Base-by-base conservation (phyloP, 176 grass and related monocot species). In the Carex scoparia region DNA sequence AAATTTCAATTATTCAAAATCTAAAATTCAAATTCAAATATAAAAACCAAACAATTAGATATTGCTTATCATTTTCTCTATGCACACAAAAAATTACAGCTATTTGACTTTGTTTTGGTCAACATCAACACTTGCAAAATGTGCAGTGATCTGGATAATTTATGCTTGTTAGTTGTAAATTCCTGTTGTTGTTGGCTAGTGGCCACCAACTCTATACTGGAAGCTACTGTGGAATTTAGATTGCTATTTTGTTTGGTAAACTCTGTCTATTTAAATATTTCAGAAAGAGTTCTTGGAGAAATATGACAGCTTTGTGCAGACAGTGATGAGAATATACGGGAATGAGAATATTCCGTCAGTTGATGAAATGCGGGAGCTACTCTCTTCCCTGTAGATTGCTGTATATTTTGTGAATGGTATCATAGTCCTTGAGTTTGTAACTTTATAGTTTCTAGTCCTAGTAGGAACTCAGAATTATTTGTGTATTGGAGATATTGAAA, bases 201-300 rank as follows among this genome's bases (percentile, higher is more conserved):
- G 13, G 13, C 33, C 65, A 68, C 35, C 33, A 37, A 35, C 30
- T 68, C 16, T 71, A 42, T 70, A 15, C 5, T 0, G 42, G 68
- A 15, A 31, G 61, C 27, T 31, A 12, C 19, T 44, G 10, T 37
- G 69, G 69, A 42, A 72, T 72, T 23, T 72, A 18, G 69, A 48
- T 72, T 72, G 1, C 40, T 48, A 46, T 75, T 74, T 53, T 54
- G 30, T 79, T 58, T 79, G 74, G 28, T 79, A 79, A 79, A 1
- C 35, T 79, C 1, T 32, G 18, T 54, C 51, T 79, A 33, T 33
- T 78, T 56, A 58, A 33, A 35, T 79, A 53, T 79, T 79, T 80
- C 97, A 99, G 97, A 99, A 99, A 88, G 97, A 99, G 64, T 99
- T 99, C 79, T 58, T 99, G 88, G 97, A 96, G 69, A 99, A 96